phyloP scores from a whole-genome alignment of 176 grass and related monocot species.

The Carex parvula region DNA sequence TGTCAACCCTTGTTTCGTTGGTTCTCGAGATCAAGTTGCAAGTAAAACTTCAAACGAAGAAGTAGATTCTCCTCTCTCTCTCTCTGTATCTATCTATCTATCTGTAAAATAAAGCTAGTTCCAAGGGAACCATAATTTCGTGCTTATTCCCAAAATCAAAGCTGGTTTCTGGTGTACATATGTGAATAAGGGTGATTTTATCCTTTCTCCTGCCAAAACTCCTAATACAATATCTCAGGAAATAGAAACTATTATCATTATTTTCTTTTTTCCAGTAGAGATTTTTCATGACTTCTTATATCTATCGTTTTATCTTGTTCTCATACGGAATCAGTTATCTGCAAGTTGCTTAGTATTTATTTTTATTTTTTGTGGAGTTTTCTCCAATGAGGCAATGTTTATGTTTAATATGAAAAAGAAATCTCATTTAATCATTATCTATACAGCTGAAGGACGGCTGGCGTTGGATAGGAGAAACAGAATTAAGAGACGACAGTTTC shows the following conservation, averaged over 20 bases:
- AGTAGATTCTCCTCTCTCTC: background rate
- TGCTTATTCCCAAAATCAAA: slow-evolving; percentile 8
- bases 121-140: background rate
- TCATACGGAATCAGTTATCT: background rate
- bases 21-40: background rate
- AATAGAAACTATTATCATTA: background rate
- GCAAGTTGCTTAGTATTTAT: background rate
- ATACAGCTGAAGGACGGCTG: slow-evolving; percentile 31
- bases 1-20: background rate
- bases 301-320: background rate
- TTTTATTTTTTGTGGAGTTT: background rate
- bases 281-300: background rate
- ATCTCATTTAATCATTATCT: background rate
- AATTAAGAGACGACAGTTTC: slow-evolving; percentile 21
- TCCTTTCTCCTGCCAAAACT: background rate
- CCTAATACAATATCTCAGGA: background rate
- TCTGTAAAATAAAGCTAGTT: background rate
- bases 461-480: slow-evolving; percentile 45
- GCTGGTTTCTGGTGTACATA: background rate
- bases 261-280: background rate
- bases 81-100: background rate
- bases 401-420: background rate
- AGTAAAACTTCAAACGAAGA: background rate
- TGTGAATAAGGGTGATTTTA: background rate
- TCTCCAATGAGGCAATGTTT: background rate